These are phyloP conservation scores for Pseudozyma tsukubaensis DNA, from an alignment of 1,284 basidiomycete species.

Conservation along the genomic window DNA sequence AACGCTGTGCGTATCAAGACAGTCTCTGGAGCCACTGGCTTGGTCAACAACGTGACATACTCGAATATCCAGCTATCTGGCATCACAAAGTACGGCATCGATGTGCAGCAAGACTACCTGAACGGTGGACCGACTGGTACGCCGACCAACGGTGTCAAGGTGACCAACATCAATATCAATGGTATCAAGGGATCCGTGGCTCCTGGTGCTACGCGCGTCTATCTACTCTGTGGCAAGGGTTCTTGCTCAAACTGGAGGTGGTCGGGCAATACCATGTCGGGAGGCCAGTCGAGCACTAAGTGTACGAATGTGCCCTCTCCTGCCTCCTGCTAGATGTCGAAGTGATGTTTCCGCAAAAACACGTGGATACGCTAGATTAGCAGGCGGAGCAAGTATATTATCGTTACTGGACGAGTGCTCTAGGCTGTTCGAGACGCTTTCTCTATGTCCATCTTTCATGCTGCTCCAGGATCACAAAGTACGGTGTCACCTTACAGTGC, in stretches of 20 bases:
- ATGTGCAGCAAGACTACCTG: conserved; percentile 38
- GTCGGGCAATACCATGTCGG: conserved; percentile 14
- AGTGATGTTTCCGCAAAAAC: no score
- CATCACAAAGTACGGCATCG: conserved; percentile 35
- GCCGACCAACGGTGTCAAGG: conserved; percentile 33
- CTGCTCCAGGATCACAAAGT: background rate
- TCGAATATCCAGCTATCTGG: conserved; percentile 22
- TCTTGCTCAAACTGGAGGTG: conserved; percentile 30
- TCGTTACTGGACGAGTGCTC: no score
- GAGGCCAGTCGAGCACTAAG: conserved; percentile 15
- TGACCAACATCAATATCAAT: conserved; percentile 32
- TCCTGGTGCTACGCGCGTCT: conserved; percentile 12
- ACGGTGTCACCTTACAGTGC: background rate
- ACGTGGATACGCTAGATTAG: no score
- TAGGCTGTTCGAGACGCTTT: no score
- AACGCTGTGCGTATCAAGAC: conserved; percentile 46
- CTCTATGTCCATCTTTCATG: no score
- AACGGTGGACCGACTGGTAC: conserved; percentile 30
- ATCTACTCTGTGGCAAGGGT: conserved; percentile 30
- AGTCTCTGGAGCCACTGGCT: conserved; percentile 27
- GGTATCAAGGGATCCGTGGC: conserved; percentile 25
- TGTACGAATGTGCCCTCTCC: conserved; percentile 22
- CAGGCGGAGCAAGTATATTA: no score
- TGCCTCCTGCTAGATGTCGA: conserved; percentile 5
- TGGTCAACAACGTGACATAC: conserved; percentile 39